Base-by-base conservation (phyloP, 768 basidiomycete species). In the Agaricus subrufescens region DNA sequence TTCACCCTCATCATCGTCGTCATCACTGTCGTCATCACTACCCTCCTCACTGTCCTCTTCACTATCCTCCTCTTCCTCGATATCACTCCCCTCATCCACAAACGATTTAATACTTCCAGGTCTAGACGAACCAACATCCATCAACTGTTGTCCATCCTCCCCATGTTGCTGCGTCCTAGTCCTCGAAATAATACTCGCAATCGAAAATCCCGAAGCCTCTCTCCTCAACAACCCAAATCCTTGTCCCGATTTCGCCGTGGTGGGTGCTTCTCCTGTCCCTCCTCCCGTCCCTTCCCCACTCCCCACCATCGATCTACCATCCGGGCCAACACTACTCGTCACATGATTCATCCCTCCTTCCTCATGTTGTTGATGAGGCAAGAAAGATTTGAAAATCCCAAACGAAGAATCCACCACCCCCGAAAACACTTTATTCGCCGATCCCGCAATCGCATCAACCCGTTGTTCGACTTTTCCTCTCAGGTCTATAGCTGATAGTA, bases 341-440 rank as follows among this genome's bases (percentile, higher is more conserved):
- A 15, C 29, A 48, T 25, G 27, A 12, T 5, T 29, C 29, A 30
- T 29, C 3, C 26, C 25, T 31, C 46, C 29, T 30, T 3, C 25
- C 5, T 34, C 4, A 4, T 34, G 34, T 3, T 34, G 34, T 3
- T 34, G 40, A 42, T 75, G 75, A 0, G 81, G 92, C 52, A 95
- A 77, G 43, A 94, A 74, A 3, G 91, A 86, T 15, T 91, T 81
- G 14, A 97, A 75, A 60, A 94, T 89, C 15, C 91, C 89, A 69
- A 95, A 94, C 2, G 90, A 91, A 0, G 91, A 84, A 66, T 96
- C 94, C 47, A 96, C 88, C 51, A 97, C 93, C 25, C 91, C 94
- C 4, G 80, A 85, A 50, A 92, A 89, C 43, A 92, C 93, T 49
- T 80, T 88, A 59, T 91, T 76, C 15, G 94, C 94, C 0, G 89